Base-by-base conservation (phyloP, 2,329 filamentous ascomycete species). In the Colletotrichum sp. region DNA sequence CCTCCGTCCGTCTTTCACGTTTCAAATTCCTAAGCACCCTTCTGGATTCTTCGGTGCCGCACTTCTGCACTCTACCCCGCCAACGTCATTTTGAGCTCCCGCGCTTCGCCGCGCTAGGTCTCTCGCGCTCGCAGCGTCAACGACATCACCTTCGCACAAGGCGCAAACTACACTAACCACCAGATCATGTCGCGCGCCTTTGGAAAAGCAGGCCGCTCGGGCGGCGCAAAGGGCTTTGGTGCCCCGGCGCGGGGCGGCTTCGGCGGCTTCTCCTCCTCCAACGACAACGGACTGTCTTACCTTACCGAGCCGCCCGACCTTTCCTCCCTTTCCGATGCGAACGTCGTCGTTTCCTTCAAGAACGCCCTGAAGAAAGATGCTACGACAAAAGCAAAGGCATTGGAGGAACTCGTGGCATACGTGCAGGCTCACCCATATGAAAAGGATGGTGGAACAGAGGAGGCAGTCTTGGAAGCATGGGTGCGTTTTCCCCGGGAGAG, bases 341-440 rank as follows among this genome's bases (percentile, higher is more conserved):
- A 97, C 81, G 89, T 96, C 48, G 92, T 96, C 48, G 96, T 99
- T 16, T 92, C 93, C n/a, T 95, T 98, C 86, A 98, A 98, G 85
- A 98, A 98, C 80, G 86, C 98, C 5, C 90, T 93, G 67, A 99
- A 99, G 86, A 98, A 97, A 85, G 96, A 98, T 86, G 94, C 93
- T 81, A 98, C 93, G 13, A 99, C 97, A 48, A 98, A 98, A 83
- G 90, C 94, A 9, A 98, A 96, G 84, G 96, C 95, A 1, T 87
- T 99, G 32, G 96, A 99, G 80, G 96, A 99, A 68, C 86, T 99
- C 24, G 89, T 95, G 64, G 84, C 90, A 39, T 90, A 94, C 81
- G 87, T 95, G 52, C 88, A 89, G 78, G 84, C 85, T 15, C 90
- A 87, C 83, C 89, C 84, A 57, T 89, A 83, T 82, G 90, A 89